These are phyloP conservation scores for Corylus heterophylla DNA, from an alignment of 306 rosid species.

Conservation along the genomic window DNA sequence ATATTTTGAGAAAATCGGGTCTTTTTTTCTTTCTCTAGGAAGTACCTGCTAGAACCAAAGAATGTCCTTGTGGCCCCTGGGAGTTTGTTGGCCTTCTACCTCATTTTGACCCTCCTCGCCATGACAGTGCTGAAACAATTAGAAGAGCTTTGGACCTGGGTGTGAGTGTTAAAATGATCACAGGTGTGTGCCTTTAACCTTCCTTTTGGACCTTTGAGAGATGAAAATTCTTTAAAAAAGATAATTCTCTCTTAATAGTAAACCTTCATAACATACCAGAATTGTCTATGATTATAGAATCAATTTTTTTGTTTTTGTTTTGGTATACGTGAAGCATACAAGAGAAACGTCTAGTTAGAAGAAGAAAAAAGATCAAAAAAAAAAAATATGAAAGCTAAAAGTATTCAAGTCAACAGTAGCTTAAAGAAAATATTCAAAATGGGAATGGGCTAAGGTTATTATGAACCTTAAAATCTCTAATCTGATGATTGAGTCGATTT, in stretches of 20 bases:
- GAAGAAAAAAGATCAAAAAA: too few species aligned
- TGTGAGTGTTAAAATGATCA: constrained; percentile 76
- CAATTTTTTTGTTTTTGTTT: too few species aligned
- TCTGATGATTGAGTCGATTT: too few species aligned
- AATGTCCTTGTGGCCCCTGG: constrained; percentile 73
- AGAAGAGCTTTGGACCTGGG: constrained; percentile 78
- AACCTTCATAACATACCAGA: neutral
- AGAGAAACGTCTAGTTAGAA: too few species aligned
- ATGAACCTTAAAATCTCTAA: too few species aligned
- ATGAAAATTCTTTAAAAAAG: neutral
- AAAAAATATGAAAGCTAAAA: too few species aligned
- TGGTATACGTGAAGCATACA: too few species aligned
- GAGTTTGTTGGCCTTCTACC: constrained; percentile 78
- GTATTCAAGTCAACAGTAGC: too few species aligned
- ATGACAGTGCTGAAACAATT: constrained; percentile 79
- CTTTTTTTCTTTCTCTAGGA: constrained; percentile 34
- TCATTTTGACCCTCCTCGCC: constrained; percentile 80
- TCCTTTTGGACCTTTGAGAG: neutral
- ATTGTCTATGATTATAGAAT: neutral
- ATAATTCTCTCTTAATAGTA: neutral
- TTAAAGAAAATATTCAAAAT: too few species aligned
- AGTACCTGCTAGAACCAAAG: constrained; percentile 68
- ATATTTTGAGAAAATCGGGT: constrained; percentile 4
- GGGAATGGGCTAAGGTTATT: too few species aligned
- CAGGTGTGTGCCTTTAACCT: constrained; percentile 44